Conservation (phyloP, 768 basidiomycete species). For the Jaapia argillacea region DNA sequence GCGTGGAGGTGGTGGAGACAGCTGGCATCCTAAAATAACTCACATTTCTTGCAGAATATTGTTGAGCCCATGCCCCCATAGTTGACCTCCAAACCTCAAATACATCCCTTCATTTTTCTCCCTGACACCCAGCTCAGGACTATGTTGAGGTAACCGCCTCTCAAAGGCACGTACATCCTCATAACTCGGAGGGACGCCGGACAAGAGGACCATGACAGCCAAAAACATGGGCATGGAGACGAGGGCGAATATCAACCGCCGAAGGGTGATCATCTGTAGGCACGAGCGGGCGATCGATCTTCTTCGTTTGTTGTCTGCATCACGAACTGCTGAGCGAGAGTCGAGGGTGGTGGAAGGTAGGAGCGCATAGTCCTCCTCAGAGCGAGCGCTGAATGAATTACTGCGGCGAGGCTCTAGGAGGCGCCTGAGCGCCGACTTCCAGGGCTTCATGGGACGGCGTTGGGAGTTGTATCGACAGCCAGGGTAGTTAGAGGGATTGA, state of each 20-base stretch:
- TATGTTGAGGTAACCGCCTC: constrained; percentile 28
- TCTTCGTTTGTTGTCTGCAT: not conserved
- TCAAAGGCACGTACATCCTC: constrained; percentile 25
- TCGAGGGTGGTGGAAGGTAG: not conserved
- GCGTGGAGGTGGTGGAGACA: not conserved
- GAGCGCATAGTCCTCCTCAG: not conserved
- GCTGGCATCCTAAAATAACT: constrained; percentile 13
- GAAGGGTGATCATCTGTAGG: constrained; percentile 15
- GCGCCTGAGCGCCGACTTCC: too few relatives aligned
- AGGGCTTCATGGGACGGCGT: too few relatives aligned
- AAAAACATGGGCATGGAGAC: constrained; percentile 14
- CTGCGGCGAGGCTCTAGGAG: too few relatives aligned
- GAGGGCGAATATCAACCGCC: constrained; percentile 18
- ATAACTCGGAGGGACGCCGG: constrained; percentile 31
- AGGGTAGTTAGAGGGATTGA: too few relatives aligned
- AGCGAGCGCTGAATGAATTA: too few relatives aligned
- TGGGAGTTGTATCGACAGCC: too few relatives aligned
- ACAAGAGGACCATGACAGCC: constrained; percentile 19
- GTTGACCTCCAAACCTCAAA: constrained; percentile 40
- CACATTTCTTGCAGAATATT: constrained; percentile 55
- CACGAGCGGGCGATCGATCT: not conserved
- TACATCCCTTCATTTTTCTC: constrained; percentile 19
- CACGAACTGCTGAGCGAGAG: not conserved
- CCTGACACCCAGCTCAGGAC: constrained; percentile 12
- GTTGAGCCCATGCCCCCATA: constrained; percentile 55